These are phyloP conservation scores for Pichia sp. DNA, from an alignment of 1,139 yeast genomes.

Conservation along the genomic window DNA sequence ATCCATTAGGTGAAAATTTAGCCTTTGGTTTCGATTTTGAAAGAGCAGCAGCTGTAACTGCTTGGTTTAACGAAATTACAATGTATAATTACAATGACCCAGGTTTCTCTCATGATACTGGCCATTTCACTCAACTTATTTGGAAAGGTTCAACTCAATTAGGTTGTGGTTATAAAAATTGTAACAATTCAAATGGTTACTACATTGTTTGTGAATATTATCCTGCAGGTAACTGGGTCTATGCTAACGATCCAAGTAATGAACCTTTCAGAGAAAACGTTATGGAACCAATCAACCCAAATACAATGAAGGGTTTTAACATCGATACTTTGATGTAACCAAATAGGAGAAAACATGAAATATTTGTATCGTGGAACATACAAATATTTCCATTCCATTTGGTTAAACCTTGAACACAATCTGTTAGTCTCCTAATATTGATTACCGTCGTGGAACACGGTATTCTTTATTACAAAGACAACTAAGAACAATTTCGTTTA, in stretches of 20 bases:
- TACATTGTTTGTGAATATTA: slow-evolving; percentile 64
- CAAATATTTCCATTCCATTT: too few species aligned
- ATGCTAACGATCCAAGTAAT: neutral
- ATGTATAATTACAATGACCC: slow-evolving; percentile 50
- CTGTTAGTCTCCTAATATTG: too few species aligned
- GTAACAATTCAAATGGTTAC: slow-evolving; percentile 38
- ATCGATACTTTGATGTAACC: neutral
- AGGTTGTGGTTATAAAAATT: slow-evolving; percentile 56
- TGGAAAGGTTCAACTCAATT: slow-evolving; percentile 50
- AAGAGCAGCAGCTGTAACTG: slow-evolving; percentile 57
- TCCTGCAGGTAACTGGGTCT: slow-evolving; percentile 47
- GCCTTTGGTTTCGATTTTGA: slow-evolving; percentile 62
- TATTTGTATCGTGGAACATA: too few species aligned
- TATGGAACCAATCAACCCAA: neutral
- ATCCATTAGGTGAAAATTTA: slow-evolving; percentile 76
- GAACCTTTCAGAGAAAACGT: neutral
- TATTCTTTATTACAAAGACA: too few species aligned
- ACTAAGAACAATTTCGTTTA: too few species aligned
- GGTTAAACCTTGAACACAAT: too few species aligned
- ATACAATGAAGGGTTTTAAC: slow-evolving; percentile 1
- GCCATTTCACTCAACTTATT: slow-evolving; percentile 65
- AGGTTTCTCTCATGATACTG: slow-evolving; percentile 38
- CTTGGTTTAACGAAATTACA: slow-evolving; percentile 74
- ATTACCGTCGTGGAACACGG: neutral
- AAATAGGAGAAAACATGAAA: too few species aligned